Base-by-base conservation (phyloP, 306 rosid species). In the Hylodesmum podocarpum region DNA sequence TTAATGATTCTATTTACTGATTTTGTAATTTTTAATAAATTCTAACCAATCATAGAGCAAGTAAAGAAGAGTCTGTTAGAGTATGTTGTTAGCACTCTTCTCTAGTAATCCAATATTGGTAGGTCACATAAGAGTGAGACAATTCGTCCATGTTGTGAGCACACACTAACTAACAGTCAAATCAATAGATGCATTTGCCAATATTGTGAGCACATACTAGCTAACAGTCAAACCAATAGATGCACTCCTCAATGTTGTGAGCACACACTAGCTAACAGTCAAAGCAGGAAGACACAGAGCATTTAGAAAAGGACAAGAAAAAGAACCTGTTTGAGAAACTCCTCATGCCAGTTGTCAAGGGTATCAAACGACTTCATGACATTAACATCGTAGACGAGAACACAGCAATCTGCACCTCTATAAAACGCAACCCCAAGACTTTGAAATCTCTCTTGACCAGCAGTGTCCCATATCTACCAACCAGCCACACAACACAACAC, bases 331-430 rank as follows among this genome's bases (percentile, higher is more conserved):
- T 88, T 94, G 61, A 94, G 97, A 90, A 94, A 94, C 86, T 94
- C 98, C 84, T 90, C 98, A 1, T 94, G 98, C 97, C 97, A 91
- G 81, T 80, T 94, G 21, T 94, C 96, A 72, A 94, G 98, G 36
- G 93, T 85, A 74, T 94, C 98, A 70, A 94, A 94, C 19, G 98
- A 91, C 86, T 83, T 91, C 98, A 87, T 86, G 37, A 94, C 91
- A 14, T 91, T 94, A 64, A 94, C 97, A 78, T 94, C 98, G 70
- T 91, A 94, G 12, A 89, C 98, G 12, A 94, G 88, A 70, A 91
- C 96, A 67, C 98, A 94, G 82, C 98, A 94, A 87, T 91, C 97
- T 0, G 97, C 96, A 51, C 98, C 98, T 83, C 98, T 87, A 78
- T 91, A 94, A 77, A 94, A 94, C 0, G 97, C 88, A 78, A 94